Evolutionary conservation across 208 protist genomes (phyloP), one percentile per base, ranked within the genome.

Genomic region (Herpetomonas muscarum): DNA sequence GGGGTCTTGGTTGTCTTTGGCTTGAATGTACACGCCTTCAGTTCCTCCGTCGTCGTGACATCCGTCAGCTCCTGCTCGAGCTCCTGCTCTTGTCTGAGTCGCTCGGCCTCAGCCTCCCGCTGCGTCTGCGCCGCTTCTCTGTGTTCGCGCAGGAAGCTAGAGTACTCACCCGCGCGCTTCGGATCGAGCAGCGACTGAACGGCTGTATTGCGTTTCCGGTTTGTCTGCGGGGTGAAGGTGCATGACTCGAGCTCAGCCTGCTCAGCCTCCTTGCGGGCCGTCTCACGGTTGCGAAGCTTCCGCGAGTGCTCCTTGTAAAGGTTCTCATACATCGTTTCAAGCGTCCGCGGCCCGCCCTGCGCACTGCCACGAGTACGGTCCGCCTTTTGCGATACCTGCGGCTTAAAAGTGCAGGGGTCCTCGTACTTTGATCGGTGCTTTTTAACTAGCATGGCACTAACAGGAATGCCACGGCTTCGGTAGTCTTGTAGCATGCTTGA

Each of bases 351-450:
- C 64, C 68, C 61, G 10, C 19, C 31, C 31, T 73, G 39, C 1
- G 56, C 61, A 13, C 59, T 47, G 37, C n/a, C n/a, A n/a, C 52
- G 62, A 2, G 54, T 53, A 9, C 44, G 55, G 9, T 21, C 64
- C 3, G 73, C 69, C 3, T 70, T 50, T 1, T 63, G 63, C 5
- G 82, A 79, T 19, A 89, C 67, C 19, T 67, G 58, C 3, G 83
- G 87, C 3, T 74, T 59, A 32, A 94, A 94, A 17, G 87, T 87
- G 67, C 82, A 94, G 7, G 74, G 68, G 30, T 90, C 69, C 12
- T 64, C 59, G 60, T 85, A 89, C n/a, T 73, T 75, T 2, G 80
- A 81, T 2, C 44, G 49, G 59, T 85, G 83, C 55, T 78, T 84
- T 42, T 75, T 79, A 10, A 87, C 74, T 4, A 87, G 69, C 26